Base-by-base conservation (phyloP, 805 yeast species). In the Yarrowia phangngaensis region DNA sequence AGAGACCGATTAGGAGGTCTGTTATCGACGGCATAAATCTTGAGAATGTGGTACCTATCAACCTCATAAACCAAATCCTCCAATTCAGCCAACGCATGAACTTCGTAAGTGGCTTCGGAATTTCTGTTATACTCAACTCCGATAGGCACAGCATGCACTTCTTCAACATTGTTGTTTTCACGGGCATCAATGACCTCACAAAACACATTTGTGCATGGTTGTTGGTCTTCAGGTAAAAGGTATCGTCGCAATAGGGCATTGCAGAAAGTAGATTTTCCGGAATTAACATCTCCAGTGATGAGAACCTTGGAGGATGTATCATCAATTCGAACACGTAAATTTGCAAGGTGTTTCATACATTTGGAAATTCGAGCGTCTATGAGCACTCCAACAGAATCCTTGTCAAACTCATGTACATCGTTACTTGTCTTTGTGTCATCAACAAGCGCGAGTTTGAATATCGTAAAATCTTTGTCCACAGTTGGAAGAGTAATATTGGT, bases 251-350 rank as follows among this genome's bases (percentile, higher is more conserved):
- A 67, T 30, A 92, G 69, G 1, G 96, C 90, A 61, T 92, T 92
- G 65, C 98, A 92, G 58, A 92, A 87, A 1, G 95, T 84, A 1
- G 97, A 87, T 61, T 92, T 92, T 3, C 99, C 99, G 0, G 98
- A 84, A 62, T 92, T 92, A 56, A 92, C 74, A 64, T 92, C 99
- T 45, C 99, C 99, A 2, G 98, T 94, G 28, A 92, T 89, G 53
- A 92, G 80, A 1, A 92, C 97, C 58, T 90, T 90, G 2, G 97
- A 89, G 0, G 90, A 76, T 0, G 92, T 86, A 58, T 94, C 96
- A 55, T 83, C 92, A 12, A 92, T 81, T 56, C 99, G 75, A 41
- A 82, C 92, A 54, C 80, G 79, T 53, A 94, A 69, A 13, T 88
- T 77, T 6, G 67, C 58, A 41, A 90, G 67, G 60, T 89, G 96